A percentile compares a stretch with the other conserved stretches of the same genome.
These are phyloP conservation scores for Fusarium lateritium DNA, from an alignment of 2,329 filamentous ascomycete genomes.

Conservation along the genomic window DNA sequence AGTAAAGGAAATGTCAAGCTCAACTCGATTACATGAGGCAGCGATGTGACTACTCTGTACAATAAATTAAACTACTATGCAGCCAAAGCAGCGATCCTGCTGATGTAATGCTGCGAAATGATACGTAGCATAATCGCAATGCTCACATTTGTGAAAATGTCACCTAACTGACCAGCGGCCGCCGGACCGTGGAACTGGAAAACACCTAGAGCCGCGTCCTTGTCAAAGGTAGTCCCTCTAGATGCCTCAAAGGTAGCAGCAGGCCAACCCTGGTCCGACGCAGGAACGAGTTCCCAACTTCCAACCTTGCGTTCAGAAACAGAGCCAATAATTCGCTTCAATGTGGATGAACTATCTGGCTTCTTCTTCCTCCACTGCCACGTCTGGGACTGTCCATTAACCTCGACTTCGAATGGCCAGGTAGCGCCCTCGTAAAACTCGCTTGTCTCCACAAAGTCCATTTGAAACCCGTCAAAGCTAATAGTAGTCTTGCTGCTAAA, in stretches of 20 bases:
- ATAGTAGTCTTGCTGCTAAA: constrained; percentile 14
- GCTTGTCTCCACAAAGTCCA: background rate
- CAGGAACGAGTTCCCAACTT: constrained; percentile 2
- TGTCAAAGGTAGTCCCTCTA: background rate
- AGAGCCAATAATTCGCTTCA: background rate
- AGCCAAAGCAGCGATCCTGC: background rate
- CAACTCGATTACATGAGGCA: too few relatives aligned
- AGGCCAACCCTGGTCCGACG: background rate
- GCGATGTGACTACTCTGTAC: too few relatives aligned
- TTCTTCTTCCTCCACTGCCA: constrained; percentile 14
- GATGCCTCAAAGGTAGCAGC: background rate
- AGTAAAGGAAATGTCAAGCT: too few relatives aligned
- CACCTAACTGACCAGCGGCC: background rate
- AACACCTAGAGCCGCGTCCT: background rate
- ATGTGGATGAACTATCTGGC: background rate
- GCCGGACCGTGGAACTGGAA: constrained; percentile 2
- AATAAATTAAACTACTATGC: too few relatives aligned
- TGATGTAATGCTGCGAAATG: constrained; percentile 14
- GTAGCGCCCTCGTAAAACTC: constrained; percentile 2
- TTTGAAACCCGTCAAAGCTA: background rate
- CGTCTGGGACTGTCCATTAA: background rate
- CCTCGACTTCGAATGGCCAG: constrained; percentile 5
- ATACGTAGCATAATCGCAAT: constrained; percentile 13
- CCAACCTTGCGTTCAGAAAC: constrained; percentile 5
- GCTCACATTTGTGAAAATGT: background rate